Percentiles rank a stretch among this genome's conserved stretches.
phyloP scores from a whole-genome alignment of 306 rosid species.

The Canavalia gladiata region DNA sequence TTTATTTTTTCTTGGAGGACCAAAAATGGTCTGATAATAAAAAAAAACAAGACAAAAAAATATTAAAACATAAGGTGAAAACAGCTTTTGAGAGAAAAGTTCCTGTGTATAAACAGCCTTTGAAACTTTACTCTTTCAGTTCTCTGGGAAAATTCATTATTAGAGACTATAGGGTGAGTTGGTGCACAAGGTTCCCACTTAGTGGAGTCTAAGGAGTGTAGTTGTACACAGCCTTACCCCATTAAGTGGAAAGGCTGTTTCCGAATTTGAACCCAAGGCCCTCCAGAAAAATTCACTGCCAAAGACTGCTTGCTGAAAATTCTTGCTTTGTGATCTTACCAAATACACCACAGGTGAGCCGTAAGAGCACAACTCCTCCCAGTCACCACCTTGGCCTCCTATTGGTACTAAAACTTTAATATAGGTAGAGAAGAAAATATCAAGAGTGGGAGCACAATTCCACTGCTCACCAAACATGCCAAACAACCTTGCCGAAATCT shows the following conservation, averaged over 20 bases:
- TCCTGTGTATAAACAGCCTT: background rate
- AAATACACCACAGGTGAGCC: too few relatives aligned
- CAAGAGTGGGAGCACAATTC: too few relatives aligned
- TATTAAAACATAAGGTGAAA: background rate
- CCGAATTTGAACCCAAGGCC: background rate
- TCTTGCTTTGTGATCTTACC: too few relatives aligned
- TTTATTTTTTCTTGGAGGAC: background rate
- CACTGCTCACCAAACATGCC: too few relatives aligned
- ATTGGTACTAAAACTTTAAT: too few relatives aligned
- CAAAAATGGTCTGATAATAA: background rate
- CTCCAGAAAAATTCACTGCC: too few relatives aligned
- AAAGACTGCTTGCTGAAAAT: background rate
- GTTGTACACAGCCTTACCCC: background rate
- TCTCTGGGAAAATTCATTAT: background rate
- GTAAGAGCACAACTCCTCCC: too few relatives aligned
- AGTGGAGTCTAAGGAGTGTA: background rate
- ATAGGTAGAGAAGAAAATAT: too few relatives aligned
- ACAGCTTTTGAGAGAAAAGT: background rate
- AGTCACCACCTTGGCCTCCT: too few relatives aligned
- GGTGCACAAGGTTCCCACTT: background rate
- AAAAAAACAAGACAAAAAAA: background rate
- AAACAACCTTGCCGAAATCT: too few relatives aligned
- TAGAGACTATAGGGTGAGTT: background rate
- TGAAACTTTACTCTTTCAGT: background rate
- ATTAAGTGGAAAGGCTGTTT: background rate